These are phyloP conservation scores for Diaporthe vexans DNA, from an alignment of 2,329 filamentous ascomycete genomes.

Conservation along the genomic window DNA sequence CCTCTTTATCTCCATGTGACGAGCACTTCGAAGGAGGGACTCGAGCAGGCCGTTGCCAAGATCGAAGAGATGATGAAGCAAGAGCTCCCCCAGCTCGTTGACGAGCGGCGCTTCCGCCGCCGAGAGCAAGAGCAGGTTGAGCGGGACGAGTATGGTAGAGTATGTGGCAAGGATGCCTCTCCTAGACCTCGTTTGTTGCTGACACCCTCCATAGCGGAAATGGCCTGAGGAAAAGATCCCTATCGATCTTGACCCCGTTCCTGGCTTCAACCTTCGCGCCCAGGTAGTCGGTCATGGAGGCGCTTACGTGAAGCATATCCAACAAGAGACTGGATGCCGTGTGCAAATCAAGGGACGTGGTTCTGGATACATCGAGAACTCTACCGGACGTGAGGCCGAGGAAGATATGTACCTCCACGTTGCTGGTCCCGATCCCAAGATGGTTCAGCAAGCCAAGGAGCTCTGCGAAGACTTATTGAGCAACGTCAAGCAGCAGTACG, in stretches of 20 bases:
- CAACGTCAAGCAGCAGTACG: slow-evolving; percentile 91
- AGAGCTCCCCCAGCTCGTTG: slow-evolving; percentile 93
- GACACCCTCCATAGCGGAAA: slow-evolving; percentile 75
- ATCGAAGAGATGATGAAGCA: slow-evolving; percentile 97
- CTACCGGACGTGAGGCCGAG: slow-evolving; percentile 91
- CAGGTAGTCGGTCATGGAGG: slow-evolving; percentile 96
- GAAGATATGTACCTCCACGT: slow-evolving; percentile 98
- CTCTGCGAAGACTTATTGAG: slow-evolving; percentile 89
- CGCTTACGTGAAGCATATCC: slow-evolving; percentile 97
- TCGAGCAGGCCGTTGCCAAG: slow-evolving; percentile 87
- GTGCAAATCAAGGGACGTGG: slow-evolving; percentile 98
- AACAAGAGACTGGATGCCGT: slow-evolving; percentile 93
- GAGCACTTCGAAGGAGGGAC: slow-evolving; percentile 90
- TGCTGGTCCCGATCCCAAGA: slow-evolving; percentile 89
- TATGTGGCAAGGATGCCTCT: slow-evolving; percentile 39
- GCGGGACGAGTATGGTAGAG: slow-evolving; percentile 45
- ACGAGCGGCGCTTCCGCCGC: slow-evolving; percentile 87
- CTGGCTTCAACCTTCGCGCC: slow-evolving; percentile 94
- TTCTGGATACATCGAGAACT: slow-evolving; percentile 92
- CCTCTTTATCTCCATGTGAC: slow-evolving; percentile 96
- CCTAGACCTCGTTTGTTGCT: slow-evolving; percentile 47
- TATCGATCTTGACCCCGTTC: slow-evolving; percentile 90
- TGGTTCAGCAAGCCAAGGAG: slow-evolving; percentile 89
- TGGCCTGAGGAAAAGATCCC: slow-evolving; percentile 98
- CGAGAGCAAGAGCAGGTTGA: slow-evolving; percentile 60